These are phyloP conservation scores for Cryptococcus sp. DNA, from an alignment of 1,284 basidiomycete species.

Conservation along the genomic window DNA sequence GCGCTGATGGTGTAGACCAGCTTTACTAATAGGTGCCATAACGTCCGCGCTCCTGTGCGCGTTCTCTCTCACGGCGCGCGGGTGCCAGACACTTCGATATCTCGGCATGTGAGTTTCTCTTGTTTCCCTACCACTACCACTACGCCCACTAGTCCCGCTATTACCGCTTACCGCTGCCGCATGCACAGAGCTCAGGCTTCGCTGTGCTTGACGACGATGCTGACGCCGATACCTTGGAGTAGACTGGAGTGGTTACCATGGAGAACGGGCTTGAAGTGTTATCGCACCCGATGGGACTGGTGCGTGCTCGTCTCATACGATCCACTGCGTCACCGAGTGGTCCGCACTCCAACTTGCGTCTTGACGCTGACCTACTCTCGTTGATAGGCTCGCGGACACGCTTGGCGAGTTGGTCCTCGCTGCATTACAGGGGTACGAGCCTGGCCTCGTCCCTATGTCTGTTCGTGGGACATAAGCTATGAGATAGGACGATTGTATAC, in stretches of 20 bases:
- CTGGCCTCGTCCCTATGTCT: not conserved
- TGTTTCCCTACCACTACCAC: not conserved
- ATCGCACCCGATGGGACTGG: conserved; percentile 21
- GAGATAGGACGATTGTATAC: not conserved
- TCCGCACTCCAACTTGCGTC: no score
- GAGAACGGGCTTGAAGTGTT: conserved; percentile 19
- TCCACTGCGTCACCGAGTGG: not conserved
- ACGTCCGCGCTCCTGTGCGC: conserved; percentile 10
- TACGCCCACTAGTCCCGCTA: not conserved
- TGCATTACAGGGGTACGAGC: conserved; percentile 3
- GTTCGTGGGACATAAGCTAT: not conserved
- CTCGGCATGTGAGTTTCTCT: conserved; percentile 11
- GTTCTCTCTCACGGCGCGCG: conserved; percentile 14
- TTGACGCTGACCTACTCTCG: not conserved
- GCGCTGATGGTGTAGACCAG: not conserved
- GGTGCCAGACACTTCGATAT: conserved; percentile 16
- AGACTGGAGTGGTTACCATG: conserved; percentile 21
- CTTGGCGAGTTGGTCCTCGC: conserved; percentile 10
- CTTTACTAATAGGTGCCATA: conserved; percentile 7
- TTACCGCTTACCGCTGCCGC: not conserved
- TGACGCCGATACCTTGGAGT: no score
- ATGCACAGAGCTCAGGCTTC: not conserved
- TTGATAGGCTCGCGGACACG: conserved; percentile 8
- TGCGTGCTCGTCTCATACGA: not conserved
- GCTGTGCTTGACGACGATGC: no score